phyloP scores from a whole-genome alignment of 139 green algal species.

The Deuterostichococcus epilithicus region DNA sequence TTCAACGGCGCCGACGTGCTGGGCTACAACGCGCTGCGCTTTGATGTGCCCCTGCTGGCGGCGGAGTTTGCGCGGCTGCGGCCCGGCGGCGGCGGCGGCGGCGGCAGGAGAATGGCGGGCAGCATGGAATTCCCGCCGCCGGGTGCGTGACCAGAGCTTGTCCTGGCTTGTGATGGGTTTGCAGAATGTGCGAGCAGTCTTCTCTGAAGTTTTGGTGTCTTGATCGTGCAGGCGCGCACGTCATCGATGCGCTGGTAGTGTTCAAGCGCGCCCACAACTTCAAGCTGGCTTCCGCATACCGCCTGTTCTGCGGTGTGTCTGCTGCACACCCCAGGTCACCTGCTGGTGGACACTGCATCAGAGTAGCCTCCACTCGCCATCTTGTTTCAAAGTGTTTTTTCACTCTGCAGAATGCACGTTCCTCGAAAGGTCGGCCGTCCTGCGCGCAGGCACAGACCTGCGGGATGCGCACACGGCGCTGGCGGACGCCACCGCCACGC shows the following conservation, averaged over 20 bases:
- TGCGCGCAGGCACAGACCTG: not conserved
- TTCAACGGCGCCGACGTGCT: conserved; percentile 20
- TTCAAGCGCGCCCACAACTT: not conserved
- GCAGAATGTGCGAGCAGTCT: no score
- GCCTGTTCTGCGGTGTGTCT: conserved; percentile 12
- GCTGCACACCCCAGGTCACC: not conserved
- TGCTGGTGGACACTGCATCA: not conserved
- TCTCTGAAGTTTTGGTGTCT: no score
- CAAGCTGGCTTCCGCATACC: conserved; percentile 6
- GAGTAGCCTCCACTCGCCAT: no score
- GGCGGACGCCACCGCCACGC: conserved; percentile 10
- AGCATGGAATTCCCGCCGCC: conserved; percentile 12
- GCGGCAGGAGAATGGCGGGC: not conserved
- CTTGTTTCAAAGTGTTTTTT: no score
- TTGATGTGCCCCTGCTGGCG: conserved; percentile 26
- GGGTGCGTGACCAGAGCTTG: no score
- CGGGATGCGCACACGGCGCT: conserved; percentile 16
- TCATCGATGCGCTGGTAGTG: conserved; percentile 11
- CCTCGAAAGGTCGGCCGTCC: not conserved
- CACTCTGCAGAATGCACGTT: no score
- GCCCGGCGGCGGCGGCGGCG: conserved; percentile 9
- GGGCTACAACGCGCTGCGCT: conserved; percentile 27
- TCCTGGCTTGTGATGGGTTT: no score
- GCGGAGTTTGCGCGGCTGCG: not conserved
- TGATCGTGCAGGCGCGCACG: conserved; percentile 2